Evolutionary conservation across 257 asterid species (phyloP).

Genomic region (Euphrasia confusa): DNA sequence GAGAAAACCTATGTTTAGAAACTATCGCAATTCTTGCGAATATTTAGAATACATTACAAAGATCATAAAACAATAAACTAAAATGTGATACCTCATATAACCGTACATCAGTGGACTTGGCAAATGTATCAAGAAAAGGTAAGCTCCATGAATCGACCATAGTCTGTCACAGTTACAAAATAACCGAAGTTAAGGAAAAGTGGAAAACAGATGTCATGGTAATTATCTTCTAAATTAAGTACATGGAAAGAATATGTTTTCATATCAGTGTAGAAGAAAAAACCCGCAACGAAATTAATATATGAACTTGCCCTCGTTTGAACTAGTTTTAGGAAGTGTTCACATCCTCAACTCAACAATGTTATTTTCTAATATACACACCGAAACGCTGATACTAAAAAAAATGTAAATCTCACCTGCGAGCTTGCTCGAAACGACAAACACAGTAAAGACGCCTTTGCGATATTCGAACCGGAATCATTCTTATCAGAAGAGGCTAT

Average conservation of each 20-base stretch:
- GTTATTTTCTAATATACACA: not conserved
- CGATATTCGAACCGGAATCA: constrained; percentile 30
- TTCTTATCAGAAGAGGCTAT: constrained; percentile 33
- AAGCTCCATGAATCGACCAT: constrained; percentile 82
- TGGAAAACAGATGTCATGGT: not conserved
- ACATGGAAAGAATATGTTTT: not conserved
- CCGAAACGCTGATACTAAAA: not conserved
- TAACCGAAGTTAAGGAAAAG: constrained; percentile 8
- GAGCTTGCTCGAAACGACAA: constrained; percentile 79
- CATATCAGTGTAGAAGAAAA: not conserved
- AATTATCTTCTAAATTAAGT: constrained; percentile 2
- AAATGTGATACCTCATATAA: constrained; percentile 61
- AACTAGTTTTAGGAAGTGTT: not conserved
- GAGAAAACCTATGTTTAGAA: not conserved
- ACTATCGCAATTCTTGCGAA: constrained; percentile 4
- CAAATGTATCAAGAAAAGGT: constrained; percentile 61
- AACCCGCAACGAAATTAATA: constrained; percentile 3
- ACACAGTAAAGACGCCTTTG: constrained; percentile 63
- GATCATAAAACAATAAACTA: not conserved
- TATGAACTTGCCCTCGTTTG: not conserved
- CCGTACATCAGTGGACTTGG: constrained; percentile 41
- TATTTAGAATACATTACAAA: constrained; percentile 8
- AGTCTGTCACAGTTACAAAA: constrained; percentile 42
- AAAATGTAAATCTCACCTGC: constrained; percentile 38
- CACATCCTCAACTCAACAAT: not conserved